A percentile compares a stretch with the other conserved stretches of the same genome.
Evolutionary conservation across 495 filamentous ascomycete species (phyloP).

Genomic region (Daldinia childiae): DNA sequence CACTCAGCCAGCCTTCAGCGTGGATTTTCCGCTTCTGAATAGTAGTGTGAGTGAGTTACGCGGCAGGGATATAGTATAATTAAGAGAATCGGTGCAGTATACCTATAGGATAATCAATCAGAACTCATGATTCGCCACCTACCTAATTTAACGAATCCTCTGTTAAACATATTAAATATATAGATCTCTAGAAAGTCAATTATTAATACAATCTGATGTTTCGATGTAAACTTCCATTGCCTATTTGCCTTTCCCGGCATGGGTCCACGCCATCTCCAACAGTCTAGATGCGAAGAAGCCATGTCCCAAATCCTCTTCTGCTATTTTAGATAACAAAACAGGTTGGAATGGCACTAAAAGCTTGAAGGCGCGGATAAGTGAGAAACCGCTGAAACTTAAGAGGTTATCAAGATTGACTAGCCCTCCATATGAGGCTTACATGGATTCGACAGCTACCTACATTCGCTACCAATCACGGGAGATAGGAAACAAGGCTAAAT

Average conservation of each 20-base stretch:
- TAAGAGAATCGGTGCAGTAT: not conserved
- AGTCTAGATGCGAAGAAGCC: not conserved
- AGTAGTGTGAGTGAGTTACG: not conserved
- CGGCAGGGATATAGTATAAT: not conserved
- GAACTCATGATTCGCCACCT: not conserved
- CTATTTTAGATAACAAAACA: not conserved
- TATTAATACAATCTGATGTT: not conserved
- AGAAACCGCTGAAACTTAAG: not conserved
- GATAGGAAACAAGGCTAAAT: slow-evolving; percentile 17
- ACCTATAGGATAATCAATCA: not conserved
- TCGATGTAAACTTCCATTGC: not conserved
- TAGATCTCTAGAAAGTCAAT: too few relatives aligned
- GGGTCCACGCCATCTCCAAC: not conserved
- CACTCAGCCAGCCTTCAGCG: slow-evolving; percentile 10
- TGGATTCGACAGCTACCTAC: not conserved
- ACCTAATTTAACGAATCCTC: not conserved
- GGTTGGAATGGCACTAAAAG: not conserved
- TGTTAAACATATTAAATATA: not conserved
- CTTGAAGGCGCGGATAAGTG: not conserved
- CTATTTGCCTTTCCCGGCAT: not conserved
- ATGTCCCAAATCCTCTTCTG: not conserved
- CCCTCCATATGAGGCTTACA: slow-evolving; percentile 6
- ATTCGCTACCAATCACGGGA: slow-evolving; percentile 22
- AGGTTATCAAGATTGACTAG: not conserved
- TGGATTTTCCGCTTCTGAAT: slow-evolving; percentile 8